Evolutionary conservation across 306 rosid species (phyloP).

Genomic region (Bauhinia variegata): DNA sequence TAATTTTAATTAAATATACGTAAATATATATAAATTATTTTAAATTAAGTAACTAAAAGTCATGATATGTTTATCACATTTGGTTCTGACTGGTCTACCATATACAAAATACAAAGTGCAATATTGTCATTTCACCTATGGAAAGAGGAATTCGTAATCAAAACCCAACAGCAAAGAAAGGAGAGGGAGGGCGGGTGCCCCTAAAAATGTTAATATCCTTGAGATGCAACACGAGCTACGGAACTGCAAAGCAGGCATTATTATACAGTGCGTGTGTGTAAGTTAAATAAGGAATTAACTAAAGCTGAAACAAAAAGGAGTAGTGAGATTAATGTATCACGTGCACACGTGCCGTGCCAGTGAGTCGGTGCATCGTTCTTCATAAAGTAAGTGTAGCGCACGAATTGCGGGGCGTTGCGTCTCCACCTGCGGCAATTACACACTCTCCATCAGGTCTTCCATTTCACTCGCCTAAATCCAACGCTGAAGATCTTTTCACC

Average conservation of each 20-base stretch:
- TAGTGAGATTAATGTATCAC: constrained; percentile 57
- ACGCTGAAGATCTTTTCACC: neutral
- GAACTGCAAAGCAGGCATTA: constrained; percentile 18
- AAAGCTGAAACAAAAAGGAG: constrained; percentile 1
- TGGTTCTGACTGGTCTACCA: no score
- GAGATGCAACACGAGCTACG: constrained; percentile 14
- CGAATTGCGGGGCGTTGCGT: constrained; percentile 66
- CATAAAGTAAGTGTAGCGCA: constrained; percentile 63
- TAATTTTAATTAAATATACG: no score
- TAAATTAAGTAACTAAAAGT: no score
- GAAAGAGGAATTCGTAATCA: neutral
- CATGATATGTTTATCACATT: no score
- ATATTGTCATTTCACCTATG: neutral
- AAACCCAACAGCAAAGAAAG: constrained; percentile 33
- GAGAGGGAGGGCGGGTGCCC: no score
- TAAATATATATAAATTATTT: no score
- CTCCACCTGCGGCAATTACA: constrained; percentile 5
- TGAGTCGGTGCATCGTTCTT: constrained; percentile 87
- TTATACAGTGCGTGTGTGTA: constrained; percentile 24
- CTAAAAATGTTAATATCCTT: constrained; percentile 5
- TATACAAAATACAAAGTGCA: no score
- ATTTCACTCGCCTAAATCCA: neutral
- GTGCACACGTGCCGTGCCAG: constrained; percentile 82
- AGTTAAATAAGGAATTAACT: constrained; percentile 14
- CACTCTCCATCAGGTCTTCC: constrained; percentile 35